Percentiles rank a stretch among this genome's conserved stretches.
Conservation (phyloP, 129 eudicot genomes). For the Rutidosis leptorrhynchoides region DNA sequence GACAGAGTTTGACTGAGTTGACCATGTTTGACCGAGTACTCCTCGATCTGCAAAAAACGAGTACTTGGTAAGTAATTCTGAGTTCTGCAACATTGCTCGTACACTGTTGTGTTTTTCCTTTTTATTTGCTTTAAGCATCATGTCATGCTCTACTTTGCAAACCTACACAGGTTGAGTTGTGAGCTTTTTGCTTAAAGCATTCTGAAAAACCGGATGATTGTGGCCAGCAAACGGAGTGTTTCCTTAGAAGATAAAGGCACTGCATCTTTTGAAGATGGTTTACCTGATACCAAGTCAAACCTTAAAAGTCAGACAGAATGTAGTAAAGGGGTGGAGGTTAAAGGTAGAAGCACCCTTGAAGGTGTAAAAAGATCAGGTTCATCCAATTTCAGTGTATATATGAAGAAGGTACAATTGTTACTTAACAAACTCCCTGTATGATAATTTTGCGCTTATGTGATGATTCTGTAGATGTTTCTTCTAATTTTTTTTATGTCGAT, state of each 20-base stretch:
- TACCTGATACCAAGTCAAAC: constrained; percentile 34
- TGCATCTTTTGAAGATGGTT: constrained; percentile 30
- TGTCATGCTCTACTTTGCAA: background rate
- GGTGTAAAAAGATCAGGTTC: constrained; percentile 40
- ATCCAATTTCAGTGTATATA: constrained; percentile 37
- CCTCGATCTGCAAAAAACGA: no score
- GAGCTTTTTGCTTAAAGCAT: constrained; percentile 88
- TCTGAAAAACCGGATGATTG: constrained; percentile 46
- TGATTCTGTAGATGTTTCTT: constrained; percentile 53
- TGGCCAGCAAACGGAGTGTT: constrained; percentile 27
- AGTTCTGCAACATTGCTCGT: background rate
- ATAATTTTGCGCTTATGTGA: constrained; percentile 17
- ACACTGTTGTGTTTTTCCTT: background rate
- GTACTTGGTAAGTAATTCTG: no score
- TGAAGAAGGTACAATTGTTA: constrained; percentile 64
- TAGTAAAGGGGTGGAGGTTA: constrained; percentile 34
- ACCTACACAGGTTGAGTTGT: constrained; percentile 72
- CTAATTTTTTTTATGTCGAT: no score
- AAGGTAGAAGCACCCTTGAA: constrained; percentile 35
- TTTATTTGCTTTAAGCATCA: background rate
- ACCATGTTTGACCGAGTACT: no score
- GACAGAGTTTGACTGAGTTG: no score
- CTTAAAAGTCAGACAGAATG: constrained; percentile 39
- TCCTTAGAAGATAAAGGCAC: constrained; percentile 18
- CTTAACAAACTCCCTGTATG: background rate